Evolutionary conservation across 768 basidiomycete genomes (phyloP).

Genomic region (Lactarius psammicola): DNA sequence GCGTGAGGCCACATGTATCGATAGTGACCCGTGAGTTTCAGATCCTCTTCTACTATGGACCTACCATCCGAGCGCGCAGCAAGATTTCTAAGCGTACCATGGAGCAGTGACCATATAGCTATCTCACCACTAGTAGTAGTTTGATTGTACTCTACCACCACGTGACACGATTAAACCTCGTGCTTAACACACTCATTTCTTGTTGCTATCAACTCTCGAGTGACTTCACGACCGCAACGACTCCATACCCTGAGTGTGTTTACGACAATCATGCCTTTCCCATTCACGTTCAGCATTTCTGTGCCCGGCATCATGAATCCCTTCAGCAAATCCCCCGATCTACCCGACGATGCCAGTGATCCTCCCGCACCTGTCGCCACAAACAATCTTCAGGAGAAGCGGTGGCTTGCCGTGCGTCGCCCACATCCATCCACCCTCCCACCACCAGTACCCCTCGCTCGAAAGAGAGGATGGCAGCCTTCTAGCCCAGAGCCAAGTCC

Average conservation of each 20-base stretch:
- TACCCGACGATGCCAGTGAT: conserved; percentile 29
- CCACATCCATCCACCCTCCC: conserved; percentile 40
- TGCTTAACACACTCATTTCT: background rate
- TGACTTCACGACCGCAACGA: background rate
- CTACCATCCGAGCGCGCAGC: conserved; percentile 15
- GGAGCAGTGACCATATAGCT: background rate
- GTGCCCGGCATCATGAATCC: conserved; percentile 69
- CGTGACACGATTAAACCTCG: conserved; percentile 5
- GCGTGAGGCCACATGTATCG: background rate
- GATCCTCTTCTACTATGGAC: conserved; percentile 21
- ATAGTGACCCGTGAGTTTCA: background rate
- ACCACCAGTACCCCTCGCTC: conserved; percentile 43
- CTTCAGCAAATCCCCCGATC: conserved; percentile 38
- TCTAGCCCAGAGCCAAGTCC: conserved; percentile 53
- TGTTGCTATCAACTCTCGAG: background rate
- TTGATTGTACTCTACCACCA: background rate
- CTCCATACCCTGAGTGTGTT: background rate
- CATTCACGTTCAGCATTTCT: conserved; percentile 68
- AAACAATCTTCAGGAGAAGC: conserved; percentile 32
- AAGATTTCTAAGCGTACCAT: conserved; percentile 18
- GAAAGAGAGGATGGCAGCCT: conserved; percentile 76
- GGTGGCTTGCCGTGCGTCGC: conserved; percentile 25
- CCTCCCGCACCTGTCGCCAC: conserved; percentile 23
- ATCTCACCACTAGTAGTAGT: background rate
- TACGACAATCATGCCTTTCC: conserved; percentile 47